Conservation (phyloP, 1,284 basidiomycete genomes). For the Sparassis latifolia region DNA sequence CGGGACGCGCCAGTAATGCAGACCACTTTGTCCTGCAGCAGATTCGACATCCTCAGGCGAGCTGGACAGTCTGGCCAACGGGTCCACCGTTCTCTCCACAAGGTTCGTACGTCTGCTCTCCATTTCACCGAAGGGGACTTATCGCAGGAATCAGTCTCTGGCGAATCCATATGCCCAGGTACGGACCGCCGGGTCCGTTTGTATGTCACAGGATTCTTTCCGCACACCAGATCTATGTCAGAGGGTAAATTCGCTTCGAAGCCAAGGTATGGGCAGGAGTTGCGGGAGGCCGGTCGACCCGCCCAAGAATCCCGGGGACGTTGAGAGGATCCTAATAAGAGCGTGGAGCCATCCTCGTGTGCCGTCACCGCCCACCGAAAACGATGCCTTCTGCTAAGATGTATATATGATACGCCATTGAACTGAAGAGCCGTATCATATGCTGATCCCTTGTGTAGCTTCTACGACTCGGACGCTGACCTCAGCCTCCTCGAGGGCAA, state of each 20-base stretch:
- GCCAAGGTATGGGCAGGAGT: no score
- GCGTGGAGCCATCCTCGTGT: no score
- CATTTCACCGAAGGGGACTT: slow-evolving; percentile 15
- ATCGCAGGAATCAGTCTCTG: no score
- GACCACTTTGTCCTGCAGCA: slow-evolving; percentile 59
- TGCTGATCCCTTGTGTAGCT: slow-evolving; percentile 30
- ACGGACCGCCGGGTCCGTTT: no score
- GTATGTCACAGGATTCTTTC: no score
- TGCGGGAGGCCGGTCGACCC: no score
- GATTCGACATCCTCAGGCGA: slow-evolving; percentile 13
- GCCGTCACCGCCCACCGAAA: not conserved
- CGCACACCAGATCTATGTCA: no score
- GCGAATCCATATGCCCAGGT: no score
- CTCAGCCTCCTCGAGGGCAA: slow-evolving; percentile 40
- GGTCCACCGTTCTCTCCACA: not conserved
- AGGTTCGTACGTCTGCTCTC: slow-evolving; percentile 14
- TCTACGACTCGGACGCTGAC: slow-evolving; percentile 58
- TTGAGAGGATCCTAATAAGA: no score
- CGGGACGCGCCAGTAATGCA: slow-evolving; percentile 74
- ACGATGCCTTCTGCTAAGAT: slow-evolving; percentile 39
- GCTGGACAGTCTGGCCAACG: not conserved
- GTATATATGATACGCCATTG: slow-evolving; percentile 18
- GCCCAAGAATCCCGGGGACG: no score
- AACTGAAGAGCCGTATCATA: no score
- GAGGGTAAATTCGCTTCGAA: no score